Conservation (phyloP, 495 filamentous ascomycete species). For the Xylaria castorea region DNA sequence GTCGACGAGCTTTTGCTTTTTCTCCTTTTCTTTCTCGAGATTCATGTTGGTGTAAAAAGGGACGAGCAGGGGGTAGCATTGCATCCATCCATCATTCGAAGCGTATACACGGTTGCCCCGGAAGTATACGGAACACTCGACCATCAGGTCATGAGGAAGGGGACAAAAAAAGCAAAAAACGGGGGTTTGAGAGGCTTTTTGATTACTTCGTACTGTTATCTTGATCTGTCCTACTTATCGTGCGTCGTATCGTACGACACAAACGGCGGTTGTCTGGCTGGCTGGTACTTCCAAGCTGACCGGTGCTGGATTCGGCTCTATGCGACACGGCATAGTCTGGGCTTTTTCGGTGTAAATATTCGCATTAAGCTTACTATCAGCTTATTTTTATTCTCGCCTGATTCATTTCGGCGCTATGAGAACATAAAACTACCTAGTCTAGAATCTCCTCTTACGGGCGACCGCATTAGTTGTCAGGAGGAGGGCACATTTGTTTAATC, state of each 20-base stretch:
- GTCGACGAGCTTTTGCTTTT: neutral
- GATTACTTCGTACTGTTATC: neutral
- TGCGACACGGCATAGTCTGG: neutral
- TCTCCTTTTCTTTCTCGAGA: neutral
- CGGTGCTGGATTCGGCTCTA: neutral
- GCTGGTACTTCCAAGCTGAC: neutral
- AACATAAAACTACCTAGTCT: neutral
- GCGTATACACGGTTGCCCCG: conserved; percentile 1
- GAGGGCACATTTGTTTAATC: neutral
- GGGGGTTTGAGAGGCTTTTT: neutral
- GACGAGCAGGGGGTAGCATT: neutral
- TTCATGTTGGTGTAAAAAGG: neutral
- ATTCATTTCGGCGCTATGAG: neutral
- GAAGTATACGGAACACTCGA: neutral
- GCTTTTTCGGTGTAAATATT: conserved; percentile 8
- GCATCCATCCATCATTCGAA: conserved; percentile 13
- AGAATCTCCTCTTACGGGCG: neutral
- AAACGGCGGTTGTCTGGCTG: neutral
- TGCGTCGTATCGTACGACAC: neutral
- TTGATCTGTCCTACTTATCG: neutral
- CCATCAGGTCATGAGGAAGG: neutral
- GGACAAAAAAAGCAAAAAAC: neutral
- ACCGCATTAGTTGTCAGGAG: neutral
- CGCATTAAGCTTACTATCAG: neutral
- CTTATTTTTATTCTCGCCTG: neutral